Evolutionary conservation across 208 protist species (phyloP).

Genomic region (Leishmania guyanensis): DNA sequence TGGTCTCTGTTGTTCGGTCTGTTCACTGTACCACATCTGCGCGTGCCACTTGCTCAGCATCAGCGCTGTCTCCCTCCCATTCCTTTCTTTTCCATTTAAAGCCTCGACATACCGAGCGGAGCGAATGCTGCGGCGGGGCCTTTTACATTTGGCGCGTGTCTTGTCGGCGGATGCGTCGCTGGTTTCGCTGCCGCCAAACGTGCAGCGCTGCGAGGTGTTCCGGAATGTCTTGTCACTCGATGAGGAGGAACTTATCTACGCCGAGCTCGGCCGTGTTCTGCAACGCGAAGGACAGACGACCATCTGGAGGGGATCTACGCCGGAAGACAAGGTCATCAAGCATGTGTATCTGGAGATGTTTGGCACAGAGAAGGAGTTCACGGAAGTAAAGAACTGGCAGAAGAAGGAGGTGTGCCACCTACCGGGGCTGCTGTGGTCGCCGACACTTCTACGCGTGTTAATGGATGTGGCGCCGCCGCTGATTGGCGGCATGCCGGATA

Average conservation of each 20-base stretch:
- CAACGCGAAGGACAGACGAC: constrained; percentile 66
- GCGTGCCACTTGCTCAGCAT: neutral
- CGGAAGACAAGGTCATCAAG: constrained; percentile 64
- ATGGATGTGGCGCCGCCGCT: constrained; percentile 33
- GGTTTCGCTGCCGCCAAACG: constrained; percentile 56
- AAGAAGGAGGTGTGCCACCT: constrained; percentile 68
- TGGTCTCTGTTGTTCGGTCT: neutral
- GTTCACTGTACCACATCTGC: neutral
- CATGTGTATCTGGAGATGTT: constrained; percentile 87
- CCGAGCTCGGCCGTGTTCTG: constrained; percentile 67
- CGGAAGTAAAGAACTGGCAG: constrained; percentile 75
- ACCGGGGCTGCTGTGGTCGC: constrained; percentile 78
- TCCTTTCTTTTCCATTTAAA: neutral
- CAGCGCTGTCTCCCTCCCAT: neutral
- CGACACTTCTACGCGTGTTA: constrained; percentile 63
- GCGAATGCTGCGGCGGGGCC: constrained; percentile 16
- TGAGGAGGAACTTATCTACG: constrained; percentile 71
- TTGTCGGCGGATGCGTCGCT: constrained; percentile 57
- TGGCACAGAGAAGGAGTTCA: constrained; percentile 71
- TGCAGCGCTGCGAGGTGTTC: constrained; percentile 68
- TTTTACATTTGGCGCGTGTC: constrained; percentile 11
- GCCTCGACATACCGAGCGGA: neutral
- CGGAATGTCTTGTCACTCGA: constrained; percentile 68
- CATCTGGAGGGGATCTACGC: constrained; percentile 46
- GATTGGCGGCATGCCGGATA: constrained; percentile 63